Percentiles rank a stretch among this genome's conserved stretches.
These are phyloP conservation scores for Anethum foeniculum DNA, from an alignment of 140 eudicot genomes.

Conservation along the genomic window DNA sequence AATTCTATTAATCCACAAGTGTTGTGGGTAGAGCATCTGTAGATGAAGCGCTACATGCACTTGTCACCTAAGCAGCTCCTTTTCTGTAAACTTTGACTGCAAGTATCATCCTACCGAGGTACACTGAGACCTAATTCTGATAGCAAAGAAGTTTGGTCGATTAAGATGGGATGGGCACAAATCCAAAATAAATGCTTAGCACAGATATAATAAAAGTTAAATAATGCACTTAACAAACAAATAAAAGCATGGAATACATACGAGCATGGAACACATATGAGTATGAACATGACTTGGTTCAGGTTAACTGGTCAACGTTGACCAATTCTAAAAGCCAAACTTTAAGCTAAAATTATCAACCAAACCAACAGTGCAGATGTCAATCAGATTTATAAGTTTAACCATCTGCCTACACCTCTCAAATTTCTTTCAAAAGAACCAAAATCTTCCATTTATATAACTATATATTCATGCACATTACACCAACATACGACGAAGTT, in stretches of 20 bases:
- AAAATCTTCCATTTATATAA: background rate
- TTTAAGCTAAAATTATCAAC: background rate
- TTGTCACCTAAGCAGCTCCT: background rate
- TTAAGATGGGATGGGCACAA: background rate
- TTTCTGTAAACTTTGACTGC: background rate
- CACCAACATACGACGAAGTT: background rate
- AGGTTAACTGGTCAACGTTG: conserved; percentile 3
- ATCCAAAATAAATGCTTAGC: background rate
- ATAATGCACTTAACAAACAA: background rate
- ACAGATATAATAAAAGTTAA: background rate
- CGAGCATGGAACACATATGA: background rate
- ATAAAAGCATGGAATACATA: background rate
- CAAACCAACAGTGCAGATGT: background rate
- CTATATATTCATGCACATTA: background rate
- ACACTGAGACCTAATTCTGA: conserved; percentile 61
- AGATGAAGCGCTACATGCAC: background rate
- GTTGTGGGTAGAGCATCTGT: background rate
- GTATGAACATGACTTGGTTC: background rate
- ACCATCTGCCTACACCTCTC: background rate
- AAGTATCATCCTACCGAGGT: conserved; percentile 34
- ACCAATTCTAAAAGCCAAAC: background rate
- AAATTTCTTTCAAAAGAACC: background rate
- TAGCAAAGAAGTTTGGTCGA: background rate
- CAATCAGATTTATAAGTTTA: background rate
- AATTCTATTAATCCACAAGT: background rate